Evolutionary conservation across 2,329 filamentous ascomycete genomes (phyloP).

Genomic region (Neofusicoccum sp.): DNA sequence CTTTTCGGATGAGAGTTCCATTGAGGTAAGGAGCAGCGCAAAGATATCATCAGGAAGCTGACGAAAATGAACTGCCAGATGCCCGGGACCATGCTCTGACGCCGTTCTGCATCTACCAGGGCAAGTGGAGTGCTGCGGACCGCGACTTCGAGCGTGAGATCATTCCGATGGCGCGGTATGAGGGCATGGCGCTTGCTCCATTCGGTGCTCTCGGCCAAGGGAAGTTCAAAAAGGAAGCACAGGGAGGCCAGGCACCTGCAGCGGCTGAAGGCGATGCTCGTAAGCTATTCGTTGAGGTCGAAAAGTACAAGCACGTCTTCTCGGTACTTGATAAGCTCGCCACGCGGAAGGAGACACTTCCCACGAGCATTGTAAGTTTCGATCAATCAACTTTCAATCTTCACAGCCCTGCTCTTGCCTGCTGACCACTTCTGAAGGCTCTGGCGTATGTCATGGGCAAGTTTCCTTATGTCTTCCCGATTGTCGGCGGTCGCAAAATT

Average conservation of each 20-base stretch:
- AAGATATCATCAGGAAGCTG: conserved; percentile 7
- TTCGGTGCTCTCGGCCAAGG: conserved; percentile 55
- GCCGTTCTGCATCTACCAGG: conserved; percentile 69
- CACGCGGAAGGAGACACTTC: conserved; percentile 53
- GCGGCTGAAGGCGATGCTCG: conserved; percentile 33
- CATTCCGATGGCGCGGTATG: conserved; percentile 61
- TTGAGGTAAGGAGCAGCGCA: not conserved
- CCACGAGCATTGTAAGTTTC: conserved; percentile 50
- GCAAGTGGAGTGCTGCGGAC: conserved; percentile 58
- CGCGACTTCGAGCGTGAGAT: conserved; percentile 71
- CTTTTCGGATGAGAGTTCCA: not conserved
- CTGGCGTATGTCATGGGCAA: conserved; percentile 73
- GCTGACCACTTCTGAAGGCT: conserved; percentile 38
- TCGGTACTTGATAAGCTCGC: conserved; percentile 61
- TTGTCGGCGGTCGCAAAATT: conserved; percentile 70
- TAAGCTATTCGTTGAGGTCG: conserved; percentile 39
- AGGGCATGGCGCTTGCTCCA: conserved; percentile 62
- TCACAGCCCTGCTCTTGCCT: not conserved
- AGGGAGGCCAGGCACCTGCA: conserved; percentile 19
- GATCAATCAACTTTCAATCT: too few relatives aligned
- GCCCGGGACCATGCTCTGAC: conserved; percentile 68
- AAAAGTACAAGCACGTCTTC: conserved; percentile 53
- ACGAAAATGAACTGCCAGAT: conserved; percentile 39
- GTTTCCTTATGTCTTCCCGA: conserved; percentile 69
- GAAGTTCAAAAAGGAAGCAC: conserved; percentile 38